Evolutionary conservation across 257 asterid genomes (phyloP), one percentile per base, ranked within the genome.

Genomic region (Salvia rosmarinus): DNA sequence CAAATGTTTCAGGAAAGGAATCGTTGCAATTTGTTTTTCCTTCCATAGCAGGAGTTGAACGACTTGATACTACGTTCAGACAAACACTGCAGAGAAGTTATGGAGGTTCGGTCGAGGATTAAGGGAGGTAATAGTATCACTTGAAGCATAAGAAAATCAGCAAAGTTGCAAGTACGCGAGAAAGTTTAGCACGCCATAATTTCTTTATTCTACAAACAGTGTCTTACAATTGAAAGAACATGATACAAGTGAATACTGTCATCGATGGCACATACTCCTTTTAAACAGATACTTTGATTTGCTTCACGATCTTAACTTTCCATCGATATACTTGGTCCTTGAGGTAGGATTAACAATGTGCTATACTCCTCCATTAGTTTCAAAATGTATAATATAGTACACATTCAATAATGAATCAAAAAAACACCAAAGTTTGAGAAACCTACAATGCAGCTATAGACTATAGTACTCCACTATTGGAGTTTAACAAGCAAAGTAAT

Each of bases 1-100:
- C 96, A 63, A 83, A 78, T 13, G 87, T 72, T 61, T 88, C 94
- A 66, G 92, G 87, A 84, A 86, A 86, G 77, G 95, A 80, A 80
- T 81, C 70, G 70, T 90, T 73, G 81, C 94, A 0, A 62, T 19
- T 39, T 2, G 90, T 79, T 64, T 73, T 84, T 78, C 89, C 79
- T 75, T 83, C 90, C 97, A 87, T 84, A 46, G 63, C 75, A 75
- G 51, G 51, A 23, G 13, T 80, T 85, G 21, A 62, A 34, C 42
- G 34, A 75, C 39, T 42, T 63, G 39, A 39, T 5, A 40, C 7
- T 56, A 6, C 11, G 39, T 20, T 47, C 77, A 67, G 44, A 52
- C 63, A 1, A 35, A 37, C 30, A 51, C 52, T 30, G 47, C 35
- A 49, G 39, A 75, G 28, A 12, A 46, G 25, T 34, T 46, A 73